phyloP scores from a whole-genome alignment of 2,329 filamentous ascomycete species.

The Xylariaceae sp. region DNA sequence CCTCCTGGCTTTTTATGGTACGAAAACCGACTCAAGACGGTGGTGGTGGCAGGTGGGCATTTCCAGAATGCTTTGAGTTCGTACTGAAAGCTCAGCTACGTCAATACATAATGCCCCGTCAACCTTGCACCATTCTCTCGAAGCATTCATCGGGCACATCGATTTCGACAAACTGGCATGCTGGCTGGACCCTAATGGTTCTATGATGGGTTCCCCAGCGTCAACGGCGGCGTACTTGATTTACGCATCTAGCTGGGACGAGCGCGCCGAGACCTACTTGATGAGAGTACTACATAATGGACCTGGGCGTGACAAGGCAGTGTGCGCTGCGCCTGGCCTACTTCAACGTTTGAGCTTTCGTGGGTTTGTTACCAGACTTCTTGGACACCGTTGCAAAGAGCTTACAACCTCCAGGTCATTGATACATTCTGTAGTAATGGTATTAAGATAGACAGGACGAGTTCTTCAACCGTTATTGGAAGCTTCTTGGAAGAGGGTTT shows the following conservation, averaged over 20 bases:
- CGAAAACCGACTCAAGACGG: not conserved
- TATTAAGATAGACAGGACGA: not conserved
- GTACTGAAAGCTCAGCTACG: constrained; percentile 22
- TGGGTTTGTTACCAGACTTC: constrained; percentile 8
- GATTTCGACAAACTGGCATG: constrained; percentile 35
- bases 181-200: constrained; percentile 27
- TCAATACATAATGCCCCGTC: constrained; percentile 5
- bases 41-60: constrained; percentile 26
- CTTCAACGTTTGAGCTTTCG: constrained; percentile 2
- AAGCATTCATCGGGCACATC: constrained; percentile 34
- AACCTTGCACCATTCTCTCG: constrained; percentile 34
- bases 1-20: constrained; percentile 34
- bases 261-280: constrained; percentile 8
- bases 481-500: too few species aligned
- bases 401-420: not conserved
- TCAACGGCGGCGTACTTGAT: constrained; percentile 32
- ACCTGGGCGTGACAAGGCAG: not conserved
- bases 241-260: constrained; percentile 7
- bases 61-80: constrained; percentile 31
- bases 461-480: not conserved
- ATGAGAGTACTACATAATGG: not conserved
- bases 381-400: not conserved
- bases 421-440: not conserved
- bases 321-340: constrained; percentile 11
- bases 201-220: constrained; percentile 36